A percentile compares a stretch with the other conserved stretches of the same genome.
Evolutionary conservation across 2,329 filamentous ascomycete species (phyloP).

Genomic region (Cladosporium sphaerospermum): DNA sequence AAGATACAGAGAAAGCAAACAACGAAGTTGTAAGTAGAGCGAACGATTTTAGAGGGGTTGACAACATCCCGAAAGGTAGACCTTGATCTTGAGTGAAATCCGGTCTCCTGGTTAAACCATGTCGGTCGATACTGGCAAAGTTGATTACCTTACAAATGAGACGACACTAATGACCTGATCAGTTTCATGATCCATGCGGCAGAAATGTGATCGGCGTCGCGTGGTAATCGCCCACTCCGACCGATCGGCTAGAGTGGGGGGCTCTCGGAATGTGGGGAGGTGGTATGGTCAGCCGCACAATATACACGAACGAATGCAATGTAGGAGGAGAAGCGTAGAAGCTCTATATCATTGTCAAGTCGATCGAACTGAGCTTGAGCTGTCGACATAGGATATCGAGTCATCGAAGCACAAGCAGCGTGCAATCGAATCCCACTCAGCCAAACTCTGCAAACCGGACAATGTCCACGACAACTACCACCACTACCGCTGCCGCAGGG

Average conservation of each 20-base stretch:
- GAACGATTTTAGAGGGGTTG: not conserved
- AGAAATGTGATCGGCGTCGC: no score
- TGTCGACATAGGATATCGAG: not conserved
- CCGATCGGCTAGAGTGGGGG: not conserved
- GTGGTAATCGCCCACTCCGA: not conserved
- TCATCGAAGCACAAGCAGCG: not conserved
- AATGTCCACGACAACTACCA: slow-evolving; percentile 1
- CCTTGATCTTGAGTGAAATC: not conserved
- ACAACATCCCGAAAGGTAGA: not conserved
- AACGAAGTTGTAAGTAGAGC: slow-evolving; percentile 1
- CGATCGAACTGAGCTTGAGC: not conserved
- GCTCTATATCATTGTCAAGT: not conserved
- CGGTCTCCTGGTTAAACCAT: not conserved
- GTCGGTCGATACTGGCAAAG: no score
- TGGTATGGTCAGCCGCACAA: not conserved
- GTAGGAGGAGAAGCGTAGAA: not conserved
- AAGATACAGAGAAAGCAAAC: slow-evolving; percentile 9
- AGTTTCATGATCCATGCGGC: no score
- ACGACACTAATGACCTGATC: no score
- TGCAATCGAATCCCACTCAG: no score
- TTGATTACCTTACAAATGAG: no score
- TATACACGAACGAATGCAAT: not conserved
- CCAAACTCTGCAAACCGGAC: not conserved
- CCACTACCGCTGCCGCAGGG: slow-evolving; percentile 7
- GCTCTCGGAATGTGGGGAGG: not conserved